Conservation (phyloP, 768 basidiomycete genomes). For the Lentinula guzmanii region DNA sequence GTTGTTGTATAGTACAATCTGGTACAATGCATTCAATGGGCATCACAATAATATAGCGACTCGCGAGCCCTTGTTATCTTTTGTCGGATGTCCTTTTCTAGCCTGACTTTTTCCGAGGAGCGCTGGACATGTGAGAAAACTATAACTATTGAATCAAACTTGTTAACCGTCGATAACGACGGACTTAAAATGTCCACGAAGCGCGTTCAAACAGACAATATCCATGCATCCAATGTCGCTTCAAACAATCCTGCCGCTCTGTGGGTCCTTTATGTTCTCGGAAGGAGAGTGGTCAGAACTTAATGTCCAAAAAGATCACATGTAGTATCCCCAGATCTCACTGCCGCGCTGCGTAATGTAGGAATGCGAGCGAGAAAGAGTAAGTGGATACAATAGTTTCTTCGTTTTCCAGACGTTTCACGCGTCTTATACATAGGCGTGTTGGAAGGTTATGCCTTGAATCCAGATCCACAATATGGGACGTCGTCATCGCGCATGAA, state of each 20-base stretch:
- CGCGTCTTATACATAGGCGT: slow-evolving; percentile 37
- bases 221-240: slow-evolving; percentile 17
- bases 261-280: slow-evolving; percentile 15
- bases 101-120: too few relatives aligned
- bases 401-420: slow-evolving; percentile 13
- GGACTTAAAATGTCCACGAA: slow-evolving; percentile 19
- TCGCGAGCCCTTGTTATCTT: too few relatives aligned
- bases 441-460: slow-evolving; percentile 48
- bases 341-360: slow-evolving; percentile 48
- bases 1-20: not conserved
- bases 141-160: not conserved
- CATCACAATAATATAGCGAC: too few relatives aligned
- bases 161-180: not conserved
- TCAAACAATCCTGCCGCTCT: slow-evolving; percentile 13
- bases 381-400: slow-evolving; percentile 23
- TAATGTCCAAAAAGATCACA: slow-evolving; percentile 8
- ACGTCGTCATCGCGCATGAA: slow-evolving; percentile 29
- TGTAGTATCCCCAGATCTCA: slow-evolving; percentile 44
- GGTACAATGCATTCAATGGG: not conserved
- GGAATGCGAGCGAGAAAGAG: slow-evolving; percentile 58
- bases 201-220: slow-evolving; percentile 28
- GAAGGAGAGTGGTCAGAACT: slow-evolving; percentile 6
- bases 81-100: too few relatives aligned
- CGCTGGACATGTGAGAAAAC: not conserved
- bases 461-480: slow-evolving; percentile 12